Evolutionary conservation across 495 filamentous ascomycete genomes (phyloP).

Genomic region (Articulospora tetracladia): DNA sequence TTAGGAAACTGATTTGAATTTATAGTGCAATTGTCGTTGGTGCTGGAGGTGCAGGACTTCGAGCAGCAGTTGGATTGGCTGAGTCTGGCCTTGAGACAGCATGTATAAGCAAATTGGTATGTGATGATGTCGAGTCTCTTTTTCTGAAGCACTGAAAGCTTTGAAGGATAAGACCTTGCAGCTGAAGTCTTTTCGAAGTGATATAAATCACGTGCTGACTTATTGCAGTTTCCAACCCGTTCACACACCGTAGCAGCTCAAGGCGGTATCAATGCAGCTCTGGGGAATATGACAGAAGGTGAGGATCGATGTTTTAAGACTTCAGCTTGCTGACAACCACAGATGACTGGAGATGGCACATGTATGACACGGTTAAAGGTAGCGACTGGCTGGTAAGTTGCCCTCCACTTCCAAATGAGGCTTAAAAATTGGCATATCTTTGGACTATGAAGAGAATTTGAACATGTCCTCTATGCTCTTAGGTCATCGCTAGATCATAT

Average conservation of each 20-base stretch:
- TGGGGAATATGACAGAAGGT: slow-evolving; percentile 27
- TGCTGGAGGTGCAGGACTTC: slow-evolving; percentile 23
- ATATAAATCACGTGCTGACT: not conserved
- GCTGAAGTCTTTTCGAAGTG: not conserved
- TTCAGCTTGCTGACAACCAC: not conserved
- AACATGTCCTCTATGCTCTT: too few relatives aligned
- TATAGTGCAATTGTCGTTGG: slow-evolving; percentile 25
- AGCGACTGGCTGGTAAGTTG: slow-evolving; percentile 26
- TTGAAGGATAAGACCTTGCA: not conserved
- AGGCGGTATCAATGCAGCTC: slow-evolving; percentile 26
- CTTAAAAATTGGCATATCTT: too few relatives aligned
- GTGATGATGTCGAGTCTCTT: not conserved
- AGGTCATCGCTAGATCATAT: too few relatives aligned
- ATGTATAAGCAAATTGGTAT: slow-evolving; percentile 24
- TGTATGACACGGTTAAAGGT: slow-evolving; percentile 28
- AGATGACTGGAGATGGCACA: slow-evolving; percentile 28
- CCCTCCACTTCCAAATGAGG: too few relatives aligned
- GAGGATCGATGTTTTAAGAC: not conserved
- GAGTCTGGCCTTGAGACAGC: slow-evolving; percentile 24
- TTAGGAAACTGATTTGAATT: not conserved
- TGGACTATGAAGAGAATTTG: too few relatives aligned
- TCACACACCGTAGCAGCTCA: slow-evolving; percentile 26
- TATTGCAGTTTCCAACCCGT: slow-evolving; percentile 21
- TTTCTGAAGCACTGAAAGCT: not conserved
- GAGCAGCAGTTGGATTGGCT: slow-evolving; percentile 25